Conservation (phyloP, 306 rosid species). For the Citrullus colocynthis region DNA sequence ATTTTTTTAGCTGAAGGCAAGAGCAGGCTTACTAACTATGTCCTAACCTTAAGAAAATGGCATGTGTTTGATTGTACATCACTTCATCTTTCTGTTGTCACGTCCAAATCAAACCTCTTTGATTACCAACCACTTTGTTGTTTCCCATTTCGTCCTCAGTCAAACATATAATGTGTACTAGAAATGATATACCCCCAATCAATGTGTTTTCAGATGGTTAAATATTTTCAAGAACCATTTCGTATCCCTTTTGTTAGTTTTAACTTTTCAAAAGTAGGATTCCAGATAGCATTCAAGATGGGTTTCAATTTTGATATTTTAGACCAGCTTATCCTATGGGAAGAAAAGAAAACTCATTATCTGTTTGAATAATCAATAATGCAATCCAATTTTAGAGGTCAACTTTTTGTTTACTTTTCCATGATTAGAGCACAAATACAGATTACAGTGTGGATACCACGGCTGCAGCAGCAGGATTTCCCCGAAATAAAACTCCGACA, state of each 20-base stretch:
- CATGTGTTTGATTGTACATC: not conserved
- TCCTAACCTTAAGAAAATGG: not conserved
- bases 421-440: not conserved
- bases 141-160: not conserved
- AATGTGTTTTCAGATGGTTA: not conserved
- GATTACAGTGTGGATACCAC: constrained; percentile 42
- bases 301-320: not conserved
- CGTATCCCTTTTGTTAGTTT: not conserved
- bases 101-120: not conserved
- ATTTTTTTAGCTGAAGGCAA: not conserved
- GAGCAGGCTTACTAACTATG: not conserved
- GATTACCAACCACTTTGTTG: not conserved
- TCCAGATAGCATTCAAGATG: not conserved
- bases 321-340: not conserved
- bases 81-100: not conserved
- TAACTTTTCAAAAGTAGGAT: not conserved
- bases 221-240: not conserved
- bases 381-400: not conserved
- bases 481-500: constrained; percentile 74
- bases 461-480: constrained; percentile 86
- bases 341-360: not conserved
- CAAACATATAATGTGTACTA: not conserved
- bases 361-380: not conserved
- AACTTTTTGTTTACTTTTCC: not conserved
- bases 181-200: not conserved